Conservation (phyloP, 176 grass and related monocot genomes). For the Paspalum vaginatum region DNA sequence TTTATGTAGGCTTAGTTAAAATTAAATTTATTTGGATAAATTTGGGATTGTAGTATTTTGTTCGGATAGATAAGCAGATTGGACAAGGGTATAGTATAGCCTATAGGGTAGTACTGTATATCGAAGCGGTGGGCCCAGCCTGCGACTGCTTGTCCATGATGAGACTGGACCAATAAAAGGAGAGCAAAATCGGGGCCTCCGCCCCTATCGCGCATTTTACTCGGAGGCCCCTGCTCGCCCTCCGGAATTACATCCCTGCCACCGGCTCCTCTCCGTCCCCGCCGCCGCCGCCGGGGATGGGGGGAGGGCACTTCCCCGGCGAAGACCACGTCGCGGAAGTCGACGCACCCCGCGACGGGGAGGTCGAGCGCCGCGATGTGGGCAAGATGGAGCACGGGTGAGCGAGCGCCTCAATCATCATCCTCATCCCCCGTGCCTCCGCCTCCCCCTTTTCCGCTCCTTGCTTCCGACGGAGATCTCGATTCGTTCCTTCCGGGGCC, state of each 20-base stretch:
- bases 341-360: neutral
- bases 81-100: no score
- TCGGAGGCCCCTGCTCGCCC: neutral
- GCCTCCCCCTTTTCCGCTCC: neutral
- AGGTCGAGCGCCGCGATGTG: conserved; percentile 32
- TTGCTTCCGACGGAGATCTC: conserved; percentile 5
- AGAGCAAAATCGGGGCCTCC: neutral
- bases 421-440: neutral
- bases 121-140: conserved; percentile 23
- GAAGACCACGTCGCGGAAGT: conserved; percentile 10
- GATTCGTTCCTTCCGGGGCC: conserved; percentile 22
- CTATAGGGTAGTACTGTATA: neutral
- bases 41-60: no score
- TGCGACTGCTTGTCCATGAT: neutral
- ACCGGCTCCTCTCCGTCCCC: conserved; percentile 1
- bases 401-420: neutral
- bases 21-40: no score
- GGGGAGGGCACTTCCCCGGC: conserved; percentile 38
- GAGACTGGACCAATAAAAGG: conserved; percentile 37
- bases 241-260: neutral
- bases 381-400: conserved; percentile 82
- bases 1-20: no score
- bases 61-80: no score
- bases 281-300: conserved; percentile 43
- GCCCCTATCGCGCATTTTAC: conserved; percentile 14